Percentiles rank a stretch among this genome's conserved stretches.
These are phyloP conservation scores for Eragrostis tef DNA, from an alignment of 202 grass and related monocot genomes.

Conservation along the genomic window DNA sequence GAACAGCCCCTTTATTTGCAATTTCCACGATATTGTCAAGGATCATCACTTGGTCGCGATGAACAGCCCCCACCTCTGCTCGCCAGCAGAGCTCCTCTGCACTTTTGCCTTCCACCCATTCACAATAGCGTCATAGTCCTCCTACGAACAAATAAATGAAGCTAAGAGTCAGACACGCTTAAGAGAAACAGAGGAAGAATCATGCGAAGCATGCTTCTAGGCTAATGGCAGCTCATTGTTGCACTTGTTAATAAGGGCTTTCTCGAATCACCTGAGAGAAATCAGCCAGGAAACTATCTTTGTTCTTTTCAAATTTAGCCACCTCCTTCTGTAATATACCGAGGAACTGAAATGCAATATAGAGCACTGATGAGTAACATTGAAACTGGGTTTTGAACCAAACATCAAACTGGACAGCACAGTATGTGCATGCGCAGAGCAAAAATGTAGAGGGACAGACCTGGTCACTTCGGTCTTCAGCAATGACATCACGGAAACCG, in stretches of 20 bases:
- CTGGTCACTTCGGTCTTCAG: constrained; percentile 76
- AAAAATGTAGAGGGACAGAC: constrained; percentile 39
- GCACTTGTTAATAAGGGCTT: neutral
- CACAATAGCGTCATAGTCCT: constrained; percentile 72
- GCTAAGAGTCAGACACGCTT: constrained; percentile 8
- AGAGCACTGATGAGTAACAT: neutral
- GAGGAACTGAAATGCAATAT: constrained; percentile 60
- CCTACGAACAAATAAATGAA: constrained; percentile 31
- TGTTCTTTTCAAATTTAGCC: constrained; percentile 66
- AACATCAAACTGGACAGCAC: neutral
- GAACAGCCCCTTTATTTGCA: constrained; percentile 38
- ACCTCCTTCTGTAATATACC: constrained; percentile 65
- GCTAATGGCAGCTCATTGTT: neutral
- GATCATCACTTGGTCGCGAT: constrained; percentile 61
- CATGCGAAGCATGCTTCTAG: neutral
- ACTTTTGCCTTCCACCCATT: constrained; percentile 81
- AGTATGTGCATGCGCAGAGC: neutral
- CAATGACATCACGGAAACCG: constrained; percentile 68
- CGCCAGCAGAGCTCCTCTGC: constrained; percentile 66
- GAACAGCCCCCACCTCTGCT: constrained; percentile 88
- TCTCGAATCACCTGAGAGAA: constrained; percentile 62
- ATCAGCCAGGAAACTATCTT: constrained; percentile 61
- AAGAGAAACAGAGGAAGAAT: neutral
- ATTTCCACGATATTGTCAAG: neutral
- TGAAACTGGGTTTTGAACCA: neutral